Base-by-base conservation (phyloP, 225 moss, liverwort and hornwort genomes). In the Bryum argenteum region DNA sequence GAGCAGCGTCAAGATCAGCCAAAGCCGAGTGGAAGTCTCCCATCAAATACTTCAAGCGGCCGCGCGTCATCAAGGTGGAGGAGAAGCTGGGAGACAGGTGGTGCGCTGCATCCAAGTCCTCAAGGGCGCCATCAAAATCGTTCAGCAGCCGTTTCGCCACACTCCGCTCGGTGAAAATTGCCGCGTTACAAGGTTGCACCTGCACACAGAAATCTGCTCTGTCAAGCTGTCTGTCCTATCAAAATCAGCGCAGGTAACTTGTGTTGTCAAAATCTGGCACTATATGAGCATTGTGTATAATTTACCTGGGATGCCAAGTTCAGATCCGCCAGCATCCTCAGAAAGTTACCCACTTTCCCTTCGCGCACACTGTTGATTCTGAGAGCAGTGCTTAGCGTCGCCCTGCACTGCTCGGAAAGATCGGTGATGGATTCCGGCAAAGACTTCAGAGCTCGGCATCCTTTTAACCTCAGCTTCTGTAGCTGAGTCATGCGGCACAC, bases 81-180 rank as follows among this genome's bases (percentile, higher is more conserved):
- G 73, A 77, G 39, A 77, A 78, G 70, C 65, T 77, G 20, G 82
- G 82, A 1, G 78, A 82, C 40, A 82, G 78, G 54, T 54, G 71
- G 59, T 82, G 82, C 12, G 82, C 82, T 40, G 65, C 70, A 38
- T 82, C 70, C 54, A 78, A 55, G 28, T 82, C 82, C 19, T 18
- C 28, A 2, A 82, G 74, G 19, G 82, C 78, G 23, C 78, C 78
- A 59, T 73, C 65, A 57, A 70, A 75, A 56, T 78, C 82, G 45
- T 69, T 61, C 0, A 82, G 45, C 26, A 78, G 43, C 17, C 74
- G 64, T 69, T 75, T 82, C 1, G 82, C 78, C 23, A 74, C 47
- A 21, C 74, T 82, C 11, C 74, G 28, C 65, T 82, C 78, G 1
- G 74, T 82, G 23, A 82, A 70, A 62, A 82, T 82, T 0, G 69